A percentile compares a stretch with the other conserved stretches of the same genome.
Conservation (phyloP, 2,329 filamentous ascomycete species). For the Penicillium crustosum region DNA sequence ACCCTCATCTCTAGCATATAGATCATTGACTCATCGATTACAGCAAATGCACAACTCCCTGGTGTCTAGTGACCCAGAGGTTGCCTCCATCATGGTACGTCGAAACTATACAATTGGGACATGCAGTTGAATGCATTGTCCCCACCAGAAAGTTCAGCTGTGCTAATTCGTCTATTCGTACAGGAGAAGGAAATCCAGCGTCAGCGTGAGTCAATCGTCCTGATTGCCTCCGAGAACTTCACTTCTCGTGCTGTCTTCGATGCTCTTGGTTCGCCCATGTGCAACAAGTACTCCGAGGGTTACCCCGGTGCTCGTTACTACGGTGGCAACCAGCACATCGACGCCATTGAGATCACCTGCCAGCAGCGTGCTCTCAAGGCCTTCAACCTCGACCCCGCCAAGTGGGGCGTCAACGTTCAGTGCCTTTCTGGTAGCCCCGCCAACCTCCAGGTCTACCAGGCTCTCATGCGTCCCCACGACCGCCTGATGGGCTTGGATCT, state of each 20-base stretch:
- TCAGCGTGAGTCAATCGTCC: constrained; percentile 96
- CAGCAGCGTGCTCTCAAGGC: constrained; percentile 89
- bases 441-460: constrained; percentile 98
- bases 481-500: constrained; percentile 96
- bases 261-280: constrained; percentile 90
- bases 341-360: constrained; percentile 92
- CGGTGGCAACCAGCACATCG: constrained; percentile 98
- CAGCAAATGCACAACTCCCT: constrained; percentile 96
- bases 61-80: constrained; percentile 86
- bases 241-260: constrained; percentile 98
- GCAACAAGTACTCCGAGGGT: constrained; percentile 99
- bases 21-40: constrained; percentile 36
- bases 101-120: background rate
- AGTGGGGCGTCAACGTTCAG: constrained; percentile 99
- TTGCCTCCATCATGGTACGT: constrained; percentile 92
- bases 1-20: constrained; percentile 11
- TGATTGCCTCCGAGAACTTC: constrained; percentile 99
- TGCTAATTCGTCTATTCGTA: constrained; percentile 33
- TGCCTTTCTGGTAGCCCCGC: constrained; percentile 88
- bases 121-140: constrained; percentile 1
- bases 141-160: background rate
- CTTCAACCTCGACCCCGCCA: constrained; percentile 79
- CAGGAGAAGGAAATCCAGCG: constrained; percentile 92
- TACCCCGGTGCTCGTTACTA: constrained; percentile 99
- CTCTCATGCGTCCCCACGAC: constrained; percentile 87